Percentiles rank a stretch among this genome's conserved stretches.
Conservation (phyloP, 2,329 filamentous ascomycete species). For the Xylariales sp. region DNA sequence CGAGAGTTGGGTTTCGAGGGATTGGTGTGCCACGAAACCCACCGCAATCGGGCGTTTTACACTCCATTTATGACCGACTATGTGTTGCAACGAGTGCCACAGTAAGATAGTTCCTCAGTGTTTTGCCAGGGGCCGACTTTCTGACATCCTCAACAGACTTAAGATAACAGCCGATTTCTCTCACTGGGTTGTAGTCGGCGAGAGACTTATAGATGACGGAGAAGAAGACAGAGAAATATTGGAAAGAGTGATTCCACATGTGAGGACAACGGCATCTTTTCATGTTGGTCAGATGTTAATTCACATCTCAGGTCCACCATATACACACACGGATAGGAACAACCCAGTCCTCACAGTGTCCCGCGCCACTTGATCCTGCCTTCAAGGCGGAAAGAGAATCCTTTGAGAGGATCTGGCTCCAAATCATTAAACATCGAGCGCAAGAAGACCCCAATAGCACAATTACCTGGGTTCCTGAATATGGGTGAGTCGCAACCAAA, state of each 20-base stretch:
- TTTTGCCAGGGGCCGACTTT: background rate
- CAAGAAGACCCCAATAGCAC: slow-evolving; percentile 3
- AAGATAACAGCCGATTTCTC: slow-evolving; percentile 18
- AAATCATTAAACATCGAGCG: slow-evolving; percentile 2
- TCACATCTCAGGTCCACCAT: background rate
- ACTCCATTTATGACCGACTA: slow-evolving; percentile 13
- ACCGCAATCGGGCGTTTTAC: slow-evolving; percentile 17
- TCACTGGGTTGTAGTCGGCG: slow-evolving; percentile 14
- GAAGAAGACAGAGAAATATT: slow-evolving; percentile 12
- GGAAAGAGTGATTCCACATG: slow-evolving; percentile 16
- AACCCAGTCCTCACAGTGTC: slow-evolving; percentile 13
- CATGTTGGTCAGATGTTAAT: background rate
- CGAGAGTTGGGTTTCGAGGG: slow-evolving; percentile 12
- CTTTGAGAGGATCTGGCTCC: slow-evolving; percentile 9
- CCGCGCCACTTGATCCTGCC: slow-evolving; percentile 1
- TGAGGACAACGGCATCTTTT: background rate
- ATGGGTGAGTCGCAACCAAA: slow-evolving; percentile 11
- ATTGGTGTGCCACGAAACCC: slow-evolving; percentile 19
- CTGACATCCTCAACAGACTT: slow-evolving; percentile 9
- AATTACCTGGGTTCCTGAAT: slow-evolving; percentile 23
- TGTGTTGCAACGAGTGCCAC: slow-evolving; percentile 9
- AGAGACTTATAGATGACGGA: slow-evolving; percentile 2
- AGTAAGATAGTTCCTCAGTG: background rate
- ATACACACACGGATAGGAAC: slow-evolving; percentile 10
- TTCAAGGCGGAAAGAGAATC: slow-evolving; percentile 17